Evolutionary conservation across 2,329 filamentous ascomycete genomes (phyloP).

Genomic region (Fusarium haematococcum): DNA sequence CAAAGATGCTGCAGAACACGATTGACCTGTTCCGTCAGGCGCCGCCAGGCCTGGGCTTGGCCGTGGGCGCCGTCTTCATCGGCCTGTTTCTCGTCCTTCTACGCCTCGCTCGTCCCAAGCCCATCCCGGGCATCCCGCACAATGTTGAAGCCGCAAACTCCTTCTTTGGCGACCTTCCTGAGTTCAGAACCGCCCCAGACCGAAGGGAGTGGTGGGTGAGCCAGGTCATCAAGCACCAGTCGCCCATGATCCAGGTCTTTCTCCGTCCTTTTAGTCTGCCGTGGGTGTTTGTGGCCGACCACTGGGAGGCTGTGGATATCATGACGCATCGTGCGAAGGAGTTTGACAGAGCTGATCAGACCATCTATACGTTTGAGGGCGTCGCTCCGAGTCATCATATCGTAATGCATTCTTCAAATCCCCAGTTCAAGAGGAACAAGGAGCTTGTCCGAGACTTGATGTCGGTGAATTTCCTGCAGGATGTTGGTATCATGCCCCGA

Average conservation of each 20-base stretch:
- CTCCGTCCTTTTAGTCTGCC: constrained; percentile 24
- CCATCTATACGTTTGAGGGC: background rate
- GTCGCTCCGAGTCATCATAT: constrained; percentile 17
- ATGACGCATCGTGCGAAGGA: constrained; percentile 29
- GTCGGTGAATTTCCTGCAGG: constrained; percentile 25
- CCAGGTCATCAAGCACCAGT: constrained; percentile 22
- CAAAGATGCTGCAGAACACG: constrained; percentile 2
- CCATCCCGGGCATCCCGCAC: constrained; percentile 27
- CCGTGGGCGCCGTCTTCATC: background rate
- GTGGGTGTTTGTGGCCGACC: constrained; percentile 28
- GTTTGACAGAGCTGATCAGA: constrained; percentile 20
- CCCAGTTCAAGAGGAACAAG: constrained; percentile 36
- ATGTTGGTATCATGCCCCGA: background rate
- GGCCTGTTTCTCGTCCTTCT: background rate
- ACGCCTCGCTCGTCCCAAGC: constrained; percentile 18
- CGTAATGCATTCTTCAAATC: constrained; percentile 7
- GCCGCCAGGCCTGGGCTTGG: background rate
- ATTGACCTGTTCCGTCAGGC: background rate
- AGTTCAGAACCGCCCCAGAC: constrained; percentile 8
- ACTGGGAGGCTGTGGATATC: constrained; percentile 32
- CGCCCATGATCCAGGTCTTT: constrained; percentile 27
- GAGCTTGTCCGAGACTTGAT: constrained; percentile 36
- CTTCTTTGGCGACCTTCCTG: constrained; percentile 26
- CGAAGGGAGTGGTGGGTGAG: constrained; percentile 21
- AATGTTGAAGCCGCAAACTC: constrained; percentile 27